Conservation (phyloP, 1,139 yeast species). For the Yamadazyma diddensiae region DNA sequence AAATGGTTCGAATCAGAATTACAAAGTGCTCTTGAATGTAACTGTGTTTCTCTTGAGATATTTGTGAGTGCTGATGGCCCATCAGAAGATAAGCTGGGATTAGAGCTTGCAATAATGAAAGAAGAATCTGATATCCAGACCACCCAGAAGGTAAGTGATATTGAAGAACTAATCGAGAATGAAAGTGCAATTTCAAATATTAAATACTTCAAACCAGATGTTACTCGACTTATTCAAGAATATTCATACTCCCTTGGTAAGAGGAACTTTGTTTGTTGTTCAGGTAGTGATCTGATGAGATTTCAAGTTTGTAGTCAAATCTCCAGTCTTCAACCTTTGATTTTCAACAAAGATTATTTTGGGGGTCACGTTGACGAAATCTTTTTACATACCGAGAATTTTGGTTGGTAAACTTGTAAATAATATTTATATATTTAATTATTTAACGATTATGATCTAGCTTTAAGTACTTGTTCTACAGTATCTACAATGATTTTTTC, state of each 20-base stretch:
- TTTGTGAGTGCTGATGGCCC: slow-evolving; percentile 18
- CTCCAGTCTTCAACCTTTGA: slow-evolving; percentile 33
- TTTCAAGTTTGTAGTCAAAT: slow-evolving; percentile 41
- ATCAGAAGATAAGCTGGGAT: neutral
- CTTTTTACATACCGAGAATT: slow-evolving; percentile 56
- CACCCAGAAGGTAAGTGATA: slow-evolving; percentile 1
- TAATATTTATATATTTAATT: slow-evolving; percentile 1
- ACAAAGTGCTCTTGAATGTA: slow-evolving; percentile 19
- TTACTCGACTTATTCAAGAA: slow-evolving; percentile 18
- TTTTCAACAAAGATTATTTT: slow-evolving; percentile 30
- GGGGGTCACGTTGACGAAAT: slow-evolving; percentile 42
- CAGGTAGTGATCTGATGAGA: slow-evolving; percentile 51
- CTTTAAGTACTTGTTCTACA: slow-evolving; percentile 31
- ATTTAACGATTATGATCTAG: neutral
- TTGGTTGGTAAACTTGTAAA: slow-evolving; percentile 45
- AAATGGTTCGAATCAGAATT: slow-evolving; percentile 48
- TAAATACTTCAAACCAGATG: slow-evolving; percentile 33
- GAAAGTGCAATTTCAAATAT: slow-evolving; percentile 15
- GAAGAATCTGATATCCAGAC: neutral
- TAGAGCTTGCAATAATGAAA: neutral
- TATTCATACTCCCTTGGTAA: slow-evolving; percentile 23
- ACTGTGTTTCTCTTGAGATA: slow-evolving; percentile 26
- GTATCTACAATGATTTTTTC: slow-evolving; percentile 38
- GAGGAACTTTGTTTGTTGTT: slow-evolving; percentile 47
- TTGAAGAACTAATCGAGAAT: slow-evolving; percentile 2